A percentile compares a stretch with the other conserved stretches of the same genome.
Evolutionary conservation across 2,329 filamentous ascomycete species (phyloP).

Genomic region (Blastomyces percursus): DNA sequence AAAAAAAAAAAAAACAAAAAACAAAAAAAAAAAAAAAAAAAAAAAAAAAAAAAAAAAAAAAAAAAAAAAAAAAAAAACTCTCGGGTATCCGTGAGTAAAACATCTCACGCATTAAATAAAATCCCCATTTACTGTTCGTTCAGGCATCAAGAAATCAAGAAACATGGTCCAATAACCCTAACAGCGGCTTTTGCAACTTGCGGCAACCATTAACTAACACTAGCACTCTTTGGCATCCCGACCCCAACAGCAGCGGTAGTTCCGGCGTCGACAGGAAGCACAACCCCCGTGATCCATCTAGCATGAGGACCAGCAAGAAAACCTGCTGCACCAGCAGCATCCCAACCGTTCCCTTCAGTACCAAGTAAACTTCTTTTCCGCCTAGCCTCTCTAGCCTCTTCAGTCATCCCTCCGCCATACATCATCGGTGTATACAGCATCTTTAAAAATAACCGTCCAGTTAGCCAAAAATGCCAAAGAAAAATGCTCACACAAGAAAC

Average conservation of each 20-base stretch:
- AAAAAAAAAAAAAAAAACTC: too few relatives aligned
- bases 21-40: too few relatives aligned
- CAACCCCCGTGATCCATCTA: conserved; percentile 42
- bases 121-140: background rate
- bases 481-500: background rate
- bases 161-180: background rate
- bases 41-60: too few relatives aligned
- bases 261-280: conserved; percentile 40
- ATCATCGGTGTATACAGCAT: conserved; percentile 49
- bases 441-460: background rate
- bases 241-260: conserved; percentile 35
- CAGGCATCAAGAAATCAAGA: background rate
- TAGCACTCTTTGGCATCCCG: conserved; percentile 31
- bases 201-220: conserved; percentile 23
- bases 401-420: conserved; percentile 41
- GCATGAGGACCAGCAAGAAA: conserved; percentile 45
- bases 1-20: too few relatives aligned
- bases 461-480: background rate
- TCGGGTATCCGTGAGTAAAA: background rate
- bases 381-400: conserved; percentile 40
- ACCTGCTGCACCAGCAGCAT: conserved; percentile 41
- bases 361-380: conserved; percentile 42
- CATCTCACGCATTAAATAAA: background rate
- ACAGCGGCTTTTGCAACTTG: background rate
- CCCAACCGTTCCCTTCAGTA: conserved; percentile 46